Evolutionary conservation across 2,329 filamentous ascomycete species (phyloP).

Genomic region (Fusarium goolgardi): DNA sequence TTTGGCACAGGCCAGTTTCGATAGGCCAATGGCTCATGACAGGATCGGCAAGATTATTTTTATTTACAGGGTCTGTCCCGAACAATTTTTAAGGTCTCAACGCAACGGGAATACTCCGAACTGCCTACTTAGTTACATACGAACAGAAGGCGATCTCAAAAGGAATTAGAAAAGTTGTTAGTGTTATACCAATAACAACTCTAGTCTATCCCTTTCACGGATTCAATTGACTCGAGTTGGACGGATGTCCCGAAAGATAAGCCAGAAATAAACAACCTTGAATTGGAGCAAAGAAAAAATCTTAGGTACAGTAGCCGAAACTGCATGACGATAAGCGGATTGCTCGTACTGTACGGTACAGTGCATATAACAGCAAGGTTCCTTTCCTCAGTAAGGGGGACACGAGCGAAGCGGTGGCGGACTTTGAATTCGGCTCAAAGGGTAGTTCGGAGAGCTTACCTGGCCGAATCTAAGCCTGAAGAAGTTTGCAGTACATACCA

Average conservation of each 20-base stretch:
- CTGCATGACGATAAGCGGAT: constrained; percentile 31
- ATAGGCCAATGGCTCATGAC: constrained; percentile 44
- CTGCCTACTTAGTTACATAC: background rate
- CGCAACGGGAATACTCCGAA: constrained; percentile 2
- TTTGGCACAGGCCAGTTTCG: constrained; percentile 23
- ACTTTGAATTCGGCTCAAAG: constrained; percentile 45
- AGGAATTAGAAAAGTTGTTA: constrained; percentile 3
- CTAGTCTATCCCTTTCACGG: background rate
- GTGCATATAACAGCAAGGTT: constrained; percentile 8
- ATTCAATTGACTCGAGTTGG: constrained; percentile 31
- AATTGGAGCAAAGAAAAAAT: constrained; percentile 20
- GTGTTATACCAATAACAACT: constrained; percentile 3
- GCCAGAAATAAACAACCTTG: constrained; percentile 25
- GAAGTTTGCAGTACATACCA: background rate
- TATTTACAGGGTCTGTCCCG: constrained; percentile 32
- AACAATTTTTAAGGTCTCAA: constrained; percentile 35
- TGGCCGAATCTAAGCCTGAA: constrained; percentile 14
- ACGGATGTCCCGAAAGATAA: constrained; percentile 43
- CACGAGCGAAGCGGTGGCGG: constrained; percentile 46
- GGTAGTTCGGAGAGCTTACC: constrained; percentile 24
- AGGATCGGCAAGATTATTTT: constrained; percentile 38
- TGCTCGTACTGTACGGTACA: constrained; percentile 39
- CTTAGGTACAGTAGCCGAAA: constrained; percentile 21
- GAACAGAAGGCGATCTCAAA: background rate
- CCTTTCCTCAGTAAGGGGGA: constrained; percentile 20